A percentile compares a stretch with the other conserved stretches of the same genome.
Conservation (phyloP, 257 asterid genomes). For the Forsythia viridissima region DNA sequence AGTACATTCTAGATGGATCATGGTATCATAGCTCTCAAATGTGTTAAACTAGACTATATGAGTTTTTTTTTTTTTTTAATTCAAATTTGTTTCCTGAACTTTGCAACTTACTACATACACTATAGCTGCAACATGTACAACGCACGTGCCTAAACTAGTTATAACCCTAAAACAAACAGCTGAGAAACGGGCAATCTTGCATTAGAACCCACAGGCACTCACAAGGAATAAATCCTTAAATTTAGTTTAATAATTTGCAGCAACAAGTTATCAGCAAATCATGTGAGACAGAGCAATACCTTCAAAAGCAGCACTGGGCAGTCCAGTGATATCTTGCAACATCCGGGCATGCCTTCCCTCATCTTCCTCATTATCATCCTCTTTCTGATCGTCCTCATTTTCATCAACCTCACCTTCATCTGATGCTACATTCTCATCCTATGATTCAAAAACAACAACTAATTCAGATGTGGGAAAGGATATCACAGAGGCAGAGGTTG, state of each 20-base stretch:
- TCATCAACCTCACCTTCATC: conserved; percentile 62
- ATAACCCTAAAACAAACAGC: background rate
- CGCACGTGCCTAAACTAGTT: too few relatives aligned
- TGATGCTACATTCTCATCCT: conserved; percentile 80
- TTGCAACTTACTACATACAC: too few relatives aligned
- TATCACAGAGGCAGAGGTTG: too few relatives aligned
- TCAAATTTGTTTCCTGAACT: too few relatives aligned
- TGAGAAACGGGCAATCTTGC: background rate
- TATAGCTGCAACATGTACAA: too few relatives aligned
- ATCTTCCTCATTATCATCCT: conserved; percentile 36
- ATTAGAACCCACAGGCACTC: background rate
- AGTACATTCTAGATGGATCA: too few relatives aligned
- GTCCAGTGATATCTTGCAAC: conserved; percentile 82
- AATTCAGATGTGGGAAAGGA: background rate
- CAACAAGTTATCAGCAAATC: conserved; percentile 7
- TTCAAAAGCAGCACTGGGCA: conserved; percentile 69
- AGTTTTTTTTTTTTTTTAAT: too few relatives aligned
- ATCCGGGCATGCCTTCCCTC: conserved; percentile 66
- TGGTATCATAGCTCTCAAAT: too few relatives aligned
- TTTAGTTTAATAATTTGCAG: background rate
- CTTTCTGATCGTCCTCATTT: background rate
- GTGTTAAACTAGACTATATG: too few relatives aligned
- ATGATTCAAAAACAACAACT: conserved; percentile 17
- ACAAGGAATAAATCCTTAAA: background rate
- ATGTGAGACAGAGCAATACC: conserved; percentile 39